These are phyloP conservation scores for Amborella trichopoda DNA, from an alignment of 164 flowering plant genomes.

Conservation along the genomic window DNA sequence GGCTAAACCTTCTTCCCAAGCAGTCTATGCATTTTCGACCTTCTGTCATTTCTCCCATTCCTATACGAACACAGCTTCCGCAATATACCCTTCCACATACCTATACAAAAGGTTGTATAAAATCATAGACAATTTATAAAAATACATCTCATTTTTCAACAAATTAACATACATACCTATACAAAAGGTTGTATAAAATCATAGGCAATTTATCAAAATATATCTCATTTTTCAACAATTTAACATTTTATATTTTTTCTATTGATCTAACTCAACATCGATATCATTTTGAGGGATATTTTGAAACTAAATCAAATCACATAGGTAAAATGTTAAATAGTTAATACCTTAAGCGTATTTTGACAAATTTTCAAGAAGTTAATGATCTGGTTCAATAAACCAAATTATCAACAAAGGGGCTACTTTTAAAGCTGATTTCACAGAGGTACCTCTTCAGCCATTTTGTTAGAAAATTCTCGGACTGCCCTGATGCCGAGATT, in stretches of 20 bases:
- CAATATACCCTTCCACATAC: conserved; percentile 79
- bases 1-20: conserved; percentile 52
- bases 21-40: conserved; percentile 70
- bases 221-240: too few species aligned
- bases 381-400: background rate
- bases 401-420: too few species aligned
- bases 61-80: conserved; percentile 37
- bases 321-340: too few species aligned
- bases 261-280: background rate
- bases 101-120: conserved; percentile 18
- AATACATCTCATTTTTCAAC: background rate
- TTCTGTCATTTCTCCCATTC: conserved; percentile 83
- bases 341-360: too few species aligned
- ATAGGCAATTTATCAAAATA: background rate
- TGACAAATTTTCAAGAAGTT: too few species aligned
- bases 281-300: background rate
- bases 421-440: too few species aligned
- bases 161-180: background rate
- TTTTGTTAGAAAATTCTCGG: too few species aligned
- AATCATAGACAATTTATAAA: background rate
- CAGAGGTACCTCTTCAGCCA: too few species aligned
- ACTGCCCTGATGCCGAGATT: too few species aligned
- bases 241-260: background rate
- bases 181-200: background rate
- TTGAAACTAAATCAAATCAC: too few species aligned